Base-by-base conservation (phyloP, 2,329 filamentous ascomycete species). In the Teratosphaeria destructans region DNA sequence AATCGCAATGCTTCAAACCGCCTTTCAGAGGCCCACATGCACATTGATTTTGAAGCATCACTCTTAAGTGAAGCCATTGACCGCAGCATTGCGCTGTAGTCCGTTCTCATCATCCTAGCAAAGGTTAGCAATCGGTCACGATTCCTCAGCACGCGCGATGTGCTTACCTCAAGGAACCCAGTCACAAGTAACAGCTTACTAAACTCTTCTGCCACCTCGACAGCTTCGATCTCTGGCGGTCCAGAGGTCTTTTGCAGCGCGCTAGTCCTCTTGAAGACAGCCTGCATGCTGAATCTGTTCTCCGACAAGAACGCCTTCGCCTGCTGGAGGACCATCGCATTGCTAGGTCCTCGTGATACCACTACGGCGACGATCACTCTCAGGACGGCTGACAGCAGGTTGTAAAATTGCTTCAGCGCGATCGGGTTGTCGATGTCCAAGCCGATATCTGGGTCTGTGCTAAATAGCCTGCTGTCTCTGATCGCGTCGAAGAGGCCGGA, bases 371-470 rank as follows among this genome's bases (percentile, higher is more conserved):
- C 87, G 59, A 99, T 82, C 61, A 99, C 86, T 57, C 91, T 85
- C 43, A 94, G 81, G 8, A 96, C 82, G 59, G 88, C 85, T 43
- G 90, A 84, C 16, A 99, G 84, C 6, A 99, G 81, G 55, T 85
- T 82, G 74, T 95, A 97, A 75, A 95, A 95, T 69, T 86, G 87
- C 64, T 85, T 83, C 23, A 96, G 80, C 3, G 90, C 87, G 60
- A 82, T 79, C 3, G 83, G 78, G 66, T 90, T 86, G 58, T 85
- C 81, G 59, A 86, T 82, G 65, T 89, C 84, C 60, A 92, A 85
- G 61, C 95, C 91, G 58, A 99, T 85, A 73, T 99, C 94, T 0
- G 94, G 94, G 72, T 99, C 94, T 12, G 89, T 88, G 8, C 85
- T 80, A 72, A 97, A 99, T 26, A 97, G 81, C n/a, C 85, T 84